Evolutionary conservation across 495 filamentous ascomycete genomes (phyloP), one percentile per base, ranked within the genome.

Genomic region (Hypoxylon lenormandii): DNA sequence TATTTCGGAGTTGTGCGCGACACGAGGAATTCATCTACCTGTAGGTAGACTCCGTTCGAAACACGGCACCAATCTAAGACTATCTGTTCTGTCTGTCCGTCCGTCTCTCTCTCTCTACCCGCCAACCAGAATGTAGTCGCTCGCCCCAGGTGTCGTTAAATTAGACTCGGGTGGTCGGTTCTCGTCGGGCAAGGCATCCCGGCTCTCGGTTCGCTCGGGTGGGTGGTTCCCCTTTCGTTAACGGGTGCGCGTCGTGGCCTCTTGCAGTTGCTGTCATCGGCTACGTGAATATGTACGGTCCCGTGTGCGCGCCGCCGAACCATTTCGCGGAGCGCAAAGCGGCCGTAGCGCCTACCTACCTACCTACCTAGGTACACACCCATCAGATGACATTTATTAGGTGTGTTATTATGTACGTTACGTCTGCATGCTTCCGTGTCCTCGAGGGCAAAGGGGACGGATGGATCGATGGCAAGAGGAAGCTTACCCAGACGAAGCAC

Each of bases 111-210:
- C 54, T 50, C 54, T 48, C 43, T 54, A 40, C 47, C 23, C 22
- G 13, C 66, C 55, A 64, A 65, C 60, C 55, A 61, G 37, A 50
- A 58, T 16, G 28, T 12, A 1, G 18, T 23, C 4, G n/a, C 18
- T 38, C n/a, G 3, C 28, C 51, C 60, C 19, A 70, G n/a, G 43
- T 64, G 66, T 70, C 66, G 66, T 70, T 70, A 64, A 70, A 64
- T 70, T 70, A 70, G 66, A 57, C 60, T 70, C 66, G 66, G 60
- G 60, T 70, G 55, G 43, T 49, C 40, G 37, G 55, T 64, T 70
- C 66, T 70, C 66, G 66, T 64, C 60, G 48, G 36, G 54, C 47
- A 26, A 33, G 30, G 54, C 46, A 64, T 69, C 60, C 66, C 66
- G 66, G 60, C 48, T n/a, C 66, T 70, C 66, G 66, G 60, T 40